These are phyloP conservation scores for Mycocentrospora acerina DNA, from an alignment of 2,329 filamentous ascomycete species.

Conservation along the genomic window DNA sequence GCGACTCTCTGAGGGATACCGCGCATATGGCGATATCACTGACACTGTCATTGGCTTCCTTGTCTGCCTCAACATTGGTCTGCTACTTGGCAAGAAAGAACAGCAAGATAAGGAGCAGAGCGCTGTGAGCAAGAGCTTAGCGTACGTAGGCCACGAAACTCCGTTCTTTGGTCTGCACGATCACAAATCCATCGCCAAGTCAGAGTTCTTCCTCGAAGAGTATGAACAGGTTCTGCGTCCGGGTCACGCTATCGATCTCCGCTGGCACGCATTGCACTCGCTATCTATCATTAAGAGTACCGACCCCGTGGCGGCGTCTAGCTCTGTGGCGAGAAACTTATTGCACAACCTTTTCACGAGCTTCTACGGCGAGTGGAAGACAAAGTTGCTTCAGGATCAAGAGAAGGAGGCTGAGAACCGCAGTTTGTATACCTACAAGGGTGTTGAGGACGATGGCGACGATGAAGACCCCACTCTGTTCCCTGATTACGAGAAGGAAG, in stretches of 20 bases:
- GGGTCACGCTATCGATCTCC: conserved; percentile 29
- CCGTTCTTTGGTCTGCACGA: conserved; percentile 34
- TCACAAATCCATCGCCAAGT: conserved; percentile 9
- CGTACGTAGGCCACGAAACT: conserved; percentile 29
- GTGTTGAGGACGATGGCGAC: conserved; percentile 75
- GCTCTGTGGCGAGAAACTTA: conserved; percentile 36
- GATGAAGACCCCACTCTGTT: conserved; percentile 80
- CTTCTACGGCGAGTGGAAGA: conserved; percentile 80
- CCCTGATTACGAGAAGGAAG: conserved; percentile 68
- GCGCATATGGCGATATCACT: conserved; percentile 82
- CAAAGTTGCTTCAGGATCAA: conserved; percentile 73
- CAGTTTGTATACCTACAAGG: conserved; percentile 81
- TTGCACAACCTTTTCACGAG: conserved; percentile 68
- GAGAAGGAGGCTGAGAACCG: conserved; percentile 71
- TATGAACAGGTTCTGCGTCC: conserved; percentile 22
- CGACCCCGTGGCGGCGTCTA: conserved; percentile 17
- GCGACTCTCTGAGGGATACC: conserved; percentile 69
- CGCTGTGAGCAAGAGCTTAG: conserved; percentile 18
- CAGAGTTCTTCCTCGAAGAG: conserved; percentile 17
- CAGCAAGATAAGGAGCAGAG: conserved; percentile 15
- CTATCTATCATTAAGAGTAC: conserved; percentile 28
- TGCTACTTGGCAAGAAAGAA: conserved; percentile 56
- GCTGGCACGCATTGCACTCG: conserved; percentile 39
- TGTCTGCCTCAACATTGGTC: conserved; percentile 73
- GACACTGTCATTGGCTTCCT: conserved; percentile 77